Evolutionary conservation across 495 filamentous ascomycete species (phyloP).

Genomic region (Friedmanniomyces simplex): DNA sequence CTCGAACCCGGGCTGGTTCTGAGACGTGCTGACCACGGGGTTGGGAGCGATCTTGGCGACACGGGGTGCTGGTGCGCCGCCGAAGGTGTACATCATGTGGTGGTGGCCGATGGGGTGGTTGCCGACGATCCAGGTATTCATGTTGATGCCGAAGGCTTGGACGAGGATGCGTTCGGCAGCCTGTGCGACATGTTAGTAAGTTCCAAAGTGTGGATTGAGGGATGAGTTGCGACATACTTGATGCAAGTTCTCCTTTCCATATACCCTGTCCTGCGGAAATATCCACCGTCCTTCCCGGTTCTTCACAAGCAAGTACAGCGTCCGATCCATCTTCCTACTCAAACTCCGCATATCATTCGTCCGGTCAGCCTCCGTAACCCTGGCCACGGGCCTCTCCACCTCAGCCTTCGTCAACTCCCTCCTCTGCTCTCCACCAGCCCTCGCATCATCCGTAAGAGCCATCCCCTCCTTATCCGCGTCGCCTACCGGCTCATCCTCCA

Average conservation of each 20-base stretch:
- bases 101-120: conserved; percentile 79
- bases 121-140: conserved; percentile 98
- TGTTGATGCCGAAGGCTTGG: conserved; percentile 76
- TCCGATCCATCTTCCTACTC: conserved; percentile 63
- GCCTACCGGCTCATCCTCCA: conserved; percentile 3
- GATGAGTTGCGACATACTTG: conserved; percentile 55
- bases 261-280: conserved; percentile 61
- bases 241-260: conserved; percentile 62
- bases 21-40: conserved; percentile 6
- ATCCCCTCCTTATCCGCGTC: conserved; percentile 17
- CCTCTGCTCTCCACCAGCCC: conserved; percentile 47
- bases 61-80: conserved; percentile 17
- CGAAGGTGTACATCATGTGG: conserved; percentile 37
- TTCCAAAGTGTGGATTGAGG: background rate
- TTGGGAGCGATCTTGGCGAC: conserved; percentile 29
- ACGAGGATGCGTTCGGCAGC: conserved; percentile 67
- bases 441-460: conserved; percentile 40
- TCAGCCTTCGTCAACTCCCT: conserved; percentile 47
- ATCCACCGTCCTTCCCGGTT: conserved; percentile 59
- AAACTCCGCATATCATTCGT: conserved; percentile 63
- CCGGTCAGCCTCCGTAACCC: conserved; percentile 72
- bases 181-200: conserved; percentile 37
- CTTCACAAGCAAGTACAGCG: conserved; percentile 77
- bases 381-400: conserved; percentile 58
- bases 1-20: background rate